Evolutionary conservation across 257 asterid genomes (phyloP).

Genomic region (Jacaranda mimosifolia): DNA sequence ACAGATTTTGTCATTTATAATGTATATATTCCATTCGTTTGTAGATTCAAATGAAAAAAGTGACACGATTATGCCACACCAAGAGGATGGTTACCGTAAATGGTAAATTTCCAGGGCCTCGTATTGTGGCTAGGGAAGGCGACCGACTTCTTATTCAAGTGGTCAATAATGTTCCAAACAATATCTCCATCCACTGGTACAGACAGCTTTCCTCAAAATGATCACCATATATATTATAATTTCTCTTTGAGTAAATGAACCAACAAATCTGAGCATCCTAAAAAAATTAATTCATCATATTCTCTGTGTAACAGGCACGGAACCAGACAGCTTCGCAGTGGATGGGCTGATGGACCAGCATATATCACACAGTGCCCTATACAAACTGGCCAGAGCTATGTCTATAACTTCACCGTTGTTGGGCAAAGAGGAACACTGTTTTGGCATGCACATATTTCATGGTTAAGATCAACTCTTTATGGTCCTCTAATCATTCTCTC

Average conservation of each 20-base stretch:
- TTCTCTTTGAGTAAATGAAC: too few species aligned
- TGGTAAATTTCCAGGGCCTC: conserved; percentile 69
- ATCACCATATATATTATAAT: background rate
- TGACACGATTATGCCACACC: conserved; percentile 62
- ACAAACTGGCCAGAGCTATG: conserved; percentile 65
- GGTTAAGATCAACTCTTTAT: conserved; percentile 70
- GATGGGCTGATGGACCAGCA: conserved; percentile 81
- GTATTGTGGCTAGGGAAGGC: conserved; percentile 64
- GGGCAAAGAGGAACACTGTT: conserved; percentile 70
- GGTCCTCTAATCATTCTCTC: conserved; percentile 74
- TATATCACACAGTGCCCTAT: conserved; percentile 72
- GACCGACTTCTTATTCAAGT: conserved; percentile 63
- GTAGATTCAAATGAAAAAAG: conserved; percentile 56
- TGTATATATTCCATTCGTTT: background rate
- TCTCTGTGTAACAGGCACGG: conserved; percentile 57
- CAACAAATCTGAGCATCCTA: too few species aligned
- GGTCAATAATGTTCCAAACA: conserved; percentile 58
- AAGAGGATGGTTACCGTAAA: conserved; percentile 61
- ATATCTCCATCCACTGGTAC: conserved; percentile 70
- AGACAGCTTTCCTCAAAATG: background rate
- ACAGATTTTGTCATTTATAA: background rate
- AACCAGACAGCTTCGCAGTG: conserved; percentile 64
- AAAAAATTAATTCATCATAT: too few species aligned
- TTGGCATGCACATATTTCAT: conserved; percentile 74
- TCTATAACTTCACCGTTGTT: conserved; percentile 61